Conservation (phyloP, 2,329 filamentous ascomycete genomes). For the Xylariaceae sp. region DNA sequence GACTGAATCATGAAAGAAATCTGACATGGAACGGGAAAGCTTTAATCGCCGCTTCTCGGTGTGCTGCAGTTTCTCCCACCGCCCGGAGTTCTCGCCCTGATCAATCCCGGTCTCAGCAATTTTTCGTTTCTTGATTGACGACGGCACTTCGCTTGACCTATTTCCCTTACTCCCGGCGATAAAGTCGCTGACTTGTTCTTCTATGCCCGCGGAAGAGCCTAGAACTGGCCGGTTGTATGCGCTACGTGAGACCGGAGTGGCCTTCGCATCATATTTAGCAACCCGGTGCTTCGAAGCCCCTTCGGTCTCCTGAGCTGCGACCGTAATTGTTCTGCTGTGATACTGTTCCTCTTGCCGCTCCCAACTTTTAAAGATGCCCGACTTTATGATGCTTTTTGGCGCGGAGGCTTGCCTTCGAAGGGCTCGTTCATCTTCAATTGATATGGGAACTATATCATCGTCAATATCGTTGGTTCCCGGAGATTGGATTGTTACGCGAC, state of each 20-base stretch:
- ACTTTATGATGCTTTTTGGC: slow-evolving; percentile 30
- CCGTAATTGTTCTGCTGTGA: not conserved
- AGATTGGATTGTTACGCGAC: slow-evolving; percentile 26
- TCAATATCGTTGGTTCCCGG: slow-evolving; percentile 21
- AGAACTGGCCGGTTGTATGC: slow-evolving; percentile 30
- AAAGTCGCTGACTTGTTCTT: not conserved
- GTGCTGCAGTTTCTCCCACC: not conserved
- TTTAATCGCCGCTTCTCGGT: slow-evolving; percentile 6
- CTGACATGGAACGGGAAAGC: slow-evolving; percentile 22
- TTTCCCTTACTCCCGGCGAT: not conserved
- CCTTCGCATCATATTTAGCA: slow-evolving; percentile 17
- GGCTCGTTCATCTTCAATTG: slow-evolving; percentile 29
- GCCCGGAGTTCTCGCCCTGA: slow-evolving; percentile 10
- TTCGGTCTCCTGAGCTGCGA: not conserved
- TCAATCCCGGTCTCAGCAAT: slow-evolving; percentile 2
- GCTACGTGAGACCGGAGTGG: slow-evolving; percentile 21
- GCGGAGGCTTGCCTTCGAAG: slow-evolving; percentile 25
- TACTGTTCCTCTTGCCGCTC: slow-evolving; percentile 4
- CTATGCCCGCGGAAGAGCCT: slow-evolving; percentile 10
- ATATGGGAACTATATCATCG: slow-evolving; percentile 25
- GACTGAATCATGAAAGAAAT: slow-evolving; percentile 5
- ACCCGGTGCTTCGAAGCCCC: slow-evolving; percentile 7
- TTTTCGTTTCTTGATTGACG: slow-evolving; percentile 7
- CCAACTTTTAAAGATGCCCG: not conserved
- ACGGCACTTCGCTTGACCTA: not conserved